Evolutionary conservation across 164 flowering plant species (phyloP).

Genomic region (Akebia trifoliata): DNA sequence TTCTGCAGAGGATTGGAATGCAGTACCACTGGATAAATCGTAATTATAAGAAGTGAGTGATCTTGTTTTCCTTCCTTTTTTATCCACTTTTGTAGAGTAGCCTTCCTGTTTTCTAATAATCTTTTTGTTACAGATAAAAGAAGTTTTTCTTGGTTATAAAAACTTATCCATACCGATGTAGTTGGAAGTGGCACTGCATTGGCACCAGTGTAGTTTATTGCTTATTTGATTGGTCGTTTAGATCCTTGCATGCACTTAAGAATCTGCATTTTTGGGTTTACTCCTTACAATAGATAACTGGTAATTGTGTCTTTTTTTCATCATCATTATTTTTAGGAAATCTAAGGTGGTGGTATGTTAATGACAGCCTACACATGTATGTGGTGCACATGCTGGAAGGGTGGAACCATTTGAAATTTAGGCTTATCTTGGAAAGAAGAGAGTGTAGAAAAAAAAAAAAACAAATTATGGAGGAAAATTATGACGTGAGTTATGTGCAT

Average conservation of each 20-base stretch:
- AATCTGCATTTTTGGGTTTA: not conserved
- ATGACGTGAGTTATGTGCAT: too few species aligned
- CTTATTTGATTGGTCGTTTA: not conserved
- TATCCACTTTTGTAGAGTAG: not conserved
- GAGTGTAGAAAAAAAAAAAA: too few species aligned
- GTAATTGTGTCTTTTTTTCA: too few species aligned
- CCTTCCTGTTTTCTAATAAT: not conserved
- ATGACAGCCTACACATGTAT: too few species aligned
- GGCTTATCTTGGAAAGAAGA: too few species aligned
- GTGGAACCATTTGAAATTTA: too few species aligned
- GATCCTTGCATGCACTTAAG: not conserved
- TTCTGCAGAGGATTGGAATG: constrained; percentile 87
- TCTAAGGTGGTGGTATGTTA: too few species aligned
- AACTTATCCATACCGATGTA: not conserved
- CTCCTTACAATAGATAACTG: too few species aligned
- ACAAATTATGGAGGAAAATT: too few species aligned
- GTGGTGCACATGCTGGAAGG: too few species aligned
- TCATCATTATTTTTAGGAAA: too few species aligned
- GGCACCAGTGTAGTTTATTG: constrained; percentile 1
- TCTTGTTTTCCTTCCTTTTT: not conserved
- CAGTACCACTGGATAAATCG: constrained; percentile 96
- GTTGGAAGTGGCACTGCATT: not conserved
- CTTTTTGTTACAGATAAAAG: not conserved
- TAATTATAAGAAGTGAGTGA: constrained; percentile 63
- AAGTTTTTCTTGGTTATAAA: not conserved